Conservation (phyloP, 306 rosid genomes). For the Astragalus membranaceus region DNA sequence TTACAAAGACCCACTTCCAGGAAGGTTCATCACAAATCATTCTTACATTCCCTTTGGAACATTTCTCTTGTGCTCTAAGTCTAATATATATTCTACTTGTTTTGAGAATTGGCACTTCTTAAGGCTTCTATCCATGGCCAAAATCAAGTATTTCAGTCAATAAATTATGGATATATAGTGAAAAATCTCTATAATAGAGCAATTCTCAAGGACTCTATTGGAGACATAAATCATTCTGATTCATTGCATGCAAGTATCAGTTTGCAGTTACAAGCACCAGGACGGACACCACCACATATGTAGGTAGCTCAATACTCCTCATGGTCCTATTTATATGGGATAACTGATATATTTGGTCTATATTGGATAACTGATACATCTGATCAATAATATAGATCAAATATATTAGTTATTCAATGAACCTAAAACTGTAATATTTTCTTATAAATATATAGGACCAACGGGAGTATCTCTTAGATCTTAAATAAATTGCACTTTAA, state of each 20-base stretch:
- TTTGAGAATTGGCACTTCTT: constrained; percentile 33
- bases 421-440: too few relatives aligned
- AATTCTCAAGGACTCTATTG: constrained; percentile 2
- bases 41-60: constrained; percentile 58
- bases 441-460: too few relatives aligned
- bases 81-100: constrained; percentile 35
- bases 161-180: constrained; percentile 33
- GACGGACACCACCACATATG: background rate
- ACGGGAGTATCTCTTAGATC: background rate
- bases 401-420: too few relatives aligned
- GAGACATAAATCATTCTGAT: background rate
- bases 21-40: background rate
- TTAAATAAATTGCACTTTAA: background rate
- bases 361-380: too few relatives aligned
- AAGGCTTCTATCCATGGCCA: background rate
- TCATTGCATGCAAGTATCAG: constrained; percentile 28
- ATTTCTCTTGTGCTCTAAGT: constrained; percentile 47
- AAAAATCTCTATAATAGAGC: constrained; percentile 14
- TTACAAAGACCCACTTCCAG: constrained; percentile 37
- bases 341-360: too few relatives aligned
- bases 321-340: too few relatives aligned
- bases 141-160: background rate
- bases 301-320: constrained; percentile 28
- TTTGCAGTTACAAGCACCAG: constrained; percentile 37
- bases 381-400: too few relatives aligned